Conservation (phyloP, 2,329 filamentous ascomycete species). For the Helotiales sp. region DNA sequence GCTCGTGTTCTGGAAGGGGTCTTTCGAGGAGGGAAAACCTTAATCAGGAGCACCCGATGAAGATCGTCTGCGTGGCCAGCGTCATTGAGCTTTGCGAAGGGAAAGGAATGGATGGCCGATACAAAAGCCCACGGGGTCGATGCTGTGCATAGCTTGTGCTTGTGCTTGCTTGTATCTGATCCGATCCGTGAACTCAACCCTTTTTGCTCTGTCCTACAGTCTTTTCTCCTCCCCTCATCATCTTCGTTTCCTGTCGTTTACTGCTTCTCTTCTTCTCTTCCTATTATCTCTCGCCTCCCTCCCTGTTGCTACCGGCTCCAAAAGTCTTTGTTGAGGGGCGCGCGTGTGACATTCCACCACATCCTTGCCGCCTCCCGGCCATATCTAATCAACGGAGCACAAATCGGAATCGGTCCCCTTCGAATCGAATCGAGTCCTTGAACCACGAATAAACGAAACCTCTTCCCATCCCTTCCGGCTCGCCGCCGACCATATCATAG, state of each 20-base stretch:
- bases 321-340: constrained; percentile 17
- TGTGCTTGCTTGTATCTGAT: constrained; percentile 6
- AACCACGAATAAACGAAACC: neutral
- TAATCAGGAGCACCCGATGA: constrained; percentile 4
- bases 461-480: constrained; percentile 4
- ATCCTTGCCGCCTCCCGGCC: constrained; percentile 18
- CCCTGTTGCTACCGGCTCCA: too few species aligned
- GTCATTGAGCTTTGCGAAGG: constrained; percentile 3
- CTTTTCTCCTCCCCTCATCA: constrained; percentile 14
- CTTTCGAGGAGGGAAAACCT: neutral
- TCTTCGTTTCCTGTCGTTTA: constrained; percentile 16
- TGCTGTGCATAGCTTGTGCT: constrained; percentile 13
- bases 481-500: neutral
- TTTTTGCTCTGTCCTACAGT: neutral
- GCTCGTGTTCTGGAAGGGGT: constrained; percentile 14
- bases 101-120: too few species aligned
- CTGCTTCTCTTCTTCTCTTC: constrained; percentile 13
- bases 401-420: constrained; percentile 18
- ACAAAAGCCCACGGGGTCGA: constrained; percentile 18
- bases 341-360: constrained; percentile 26
- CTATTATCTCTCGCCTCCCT: neutral
- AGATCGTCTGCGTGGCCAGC: constrained; percentile 11
- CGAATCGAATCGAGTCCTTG: constrained; percentile 8
- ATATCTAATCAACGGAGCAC: constrained; percentile 34
- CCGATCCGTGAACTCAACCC: neutral